phyloP scores from a whole-genome alignment of 768 basidiomycete species.

The Sporobolomyces roseus region DNA sequence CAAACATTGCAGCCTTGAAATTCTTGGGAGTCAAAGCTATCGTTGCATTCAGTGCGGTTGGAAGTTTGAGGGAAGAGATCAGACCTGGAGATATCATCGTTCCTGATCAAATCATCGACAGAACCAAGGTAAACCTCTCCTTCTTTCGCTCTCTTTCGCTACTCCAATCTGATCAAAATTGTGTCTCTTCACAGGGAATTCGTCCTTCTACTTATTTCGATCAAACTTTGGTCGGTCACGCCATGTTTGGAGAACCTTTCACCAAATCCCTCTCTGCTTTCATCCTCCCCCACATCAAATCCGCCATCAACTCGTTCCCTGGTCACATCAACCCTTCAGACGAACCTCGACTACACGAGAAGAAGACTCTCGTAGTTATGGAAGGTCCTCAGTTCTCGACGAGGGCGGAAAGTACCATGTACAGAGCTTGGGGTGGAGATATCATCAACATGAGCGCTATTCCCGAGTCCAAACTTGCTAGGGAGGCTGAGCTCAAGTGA shows the following conservation, averaged over 20 bases:
- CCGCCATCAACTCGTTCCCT: slow-evolving; percentile 57
- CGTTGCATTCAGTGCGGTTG: slow-evolving; percentile 92
- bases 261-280: slow-evolving; percentile 58
- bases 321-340: slow-evolving; percentile 52
- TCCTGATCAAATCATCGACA: slow-evolving; percentile 89
- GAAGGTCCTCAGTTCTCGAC: slow-evolving; percentile 93
- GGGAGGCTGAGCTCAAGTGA: slow-evolving; percentile 89
- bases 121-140: slow-evolving; percentile 61
- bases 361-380: slow-evolving; percentile 89
- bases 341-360: slow-evolving; percentile 59
- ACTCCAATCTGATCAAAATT: neutral
- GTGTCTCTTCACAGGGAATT: slow-evolving; percentile 61
- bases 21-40: slow-evolving; percentile 81
- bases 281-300: slow-evolving; percentile 63
- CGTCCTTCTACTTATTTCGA: slow-evolving; percentile 80
- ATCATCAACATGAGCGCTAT: slow-evolving; percentile 96
- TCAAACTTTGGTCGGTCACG: slow-evolving; percentile 79
- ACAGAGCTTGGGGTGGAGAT: slow-evolving; percentile 85
- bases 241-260: slow-evolving; percentile 71
- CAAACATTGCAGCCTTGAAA: slow-evolving; percentile 94
- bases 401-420: slow-evolving; percentile 93
- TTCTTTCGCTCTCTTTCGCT: neutral
- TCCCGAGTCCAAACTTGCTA: slow-evolving; percentile 93
- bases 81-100: slow-evolving; percentile 81
- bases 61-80: slow-evolving; percentile 89